A percentile compares a stretch with the other conserved stretches of the same genome.
These are phyloP conservation scores for Nidula microcarpa DNA, from an alignment of 768 basidiomycete genomes.

Conservation along the genomic window DNA sequence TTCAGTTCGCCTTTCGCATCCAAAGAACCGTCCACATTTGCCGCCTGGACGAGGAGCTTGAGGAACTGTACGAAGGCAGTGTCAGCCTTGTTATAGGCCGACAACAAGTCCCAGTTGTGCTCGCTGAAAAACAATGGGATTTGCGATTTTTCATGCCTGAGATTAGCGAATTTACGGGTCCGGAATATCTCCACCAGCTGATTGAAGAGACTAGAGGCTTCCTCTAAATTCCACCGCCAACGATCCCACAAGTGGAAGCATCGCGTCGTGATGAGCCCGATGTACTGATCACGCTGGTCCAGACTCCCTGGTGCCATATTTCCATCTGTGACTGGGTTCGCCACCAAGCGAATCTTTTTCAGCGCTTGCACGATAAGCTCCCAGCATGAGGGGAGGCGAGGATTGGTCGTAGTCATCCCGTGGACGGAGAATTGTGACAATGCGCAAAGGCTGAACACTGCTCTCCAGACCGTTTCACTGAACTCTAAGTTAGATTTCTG, in stretches of 20 bases:
- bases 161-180: constrained; percentile 70
- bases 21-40: constrained; percentile 17
- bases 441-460: constrained; percentile 64
- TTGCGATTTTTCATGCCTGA: constrained; percentile 56
- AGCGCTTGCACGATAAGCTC: constrained; percentile 55
- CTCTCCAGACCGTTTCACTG: constrained; percentile 73
- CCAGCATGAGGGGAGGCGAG: constrained; percentile 61
- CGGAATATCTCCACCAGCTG: constrained; percentile 72
- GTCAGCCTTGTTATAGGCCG: constrained; percentile 49
- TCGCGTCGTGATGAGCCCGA: constrained; percentile 64
- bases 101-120: constrained; percentile 50
- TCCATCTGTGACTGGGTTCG: constrained; percentile 40
- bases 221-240: constrained; percentile 76
- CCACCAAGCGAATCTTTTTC: constrained; percentile 52
- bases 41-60: constrained; percentile 73
- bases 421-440: constrained; percentile 74
- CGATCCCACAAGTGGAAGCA: constrained; percentile 68
- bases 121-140: constrained; percentile 71
- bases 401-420: constrained; percentile 29
- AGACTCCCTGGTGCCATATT: constrained; percentile 30
- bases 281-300: constrained; percentile 64
- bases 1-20: constrained; percentile 28
- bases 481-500: constrained; percentile 32
- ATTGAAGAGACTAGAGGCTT: constrained; percentile 55
- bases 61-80: constrained; percentile 78